Percentiles rank a stretch among this genome's conserved stretches.
Conservation (phyloP, 2,329 filamentous ascomycete species). For the Monilinia aucupariae region DNA sequence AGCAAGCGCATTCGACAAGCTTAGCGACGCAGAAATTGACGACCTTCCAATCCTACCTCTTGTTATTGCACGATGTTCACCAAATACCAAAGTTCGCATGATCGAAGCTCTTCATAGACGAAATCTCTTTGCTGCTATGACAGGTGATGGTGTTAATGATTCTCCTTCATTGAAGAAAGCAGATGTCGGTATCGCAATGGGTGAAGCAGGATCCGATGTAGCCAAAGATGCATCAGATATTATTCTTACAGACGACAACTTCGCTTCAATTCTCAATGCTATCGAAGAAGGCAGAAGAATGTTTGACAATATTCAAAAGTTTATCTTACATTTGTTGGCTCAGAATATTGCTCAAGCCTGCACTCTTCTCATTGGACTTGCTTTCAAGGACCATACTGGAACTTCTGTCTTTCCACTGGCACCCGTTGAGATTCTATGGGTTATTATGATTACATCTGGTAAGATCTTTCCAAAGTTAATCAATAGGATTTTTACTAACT, state of each 20-base stretch:
- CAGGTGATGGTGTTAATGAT: constrained; percentile 45
- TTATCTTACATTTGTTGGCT: constrained; percentile 53
- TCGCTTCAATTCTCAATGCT: constrained; percentile 65
- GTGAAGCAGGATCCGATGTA: constrained; percentile 56
- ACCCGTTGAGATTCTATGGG: constrained; percentile 85
- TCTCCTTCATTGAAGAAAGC: constrained; percentile 50
- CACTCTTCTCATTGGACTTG: constrained; percentile 73
- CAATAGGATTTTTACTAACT: background rate
- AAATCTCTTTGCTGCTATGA: constrained; percentile 50
- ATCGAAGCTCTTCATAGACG: constrained; percentile 65
- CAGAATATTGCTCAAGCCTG: constrained; percentile 82
- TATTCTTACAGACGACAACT: constrained; percentile 66
- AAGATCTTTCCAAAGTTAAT: background rate
- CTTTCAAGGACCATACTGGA: constrained; percentile 65
- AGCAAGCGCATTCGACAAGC: constrained; percentile 71
- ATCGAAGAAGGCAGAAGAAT: constrained; percentile 67
- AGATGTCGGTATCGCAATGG: constrained; percentile 61
- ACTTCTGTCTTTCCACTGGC: constrained; percentile 82
- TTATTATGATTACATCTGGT: constrained; percentile 87
- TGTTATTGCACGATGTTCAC: constrained; percentile 78
- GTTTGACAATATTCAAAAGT: constrained; percentile 75
- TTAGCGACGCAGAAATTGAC: constrained; percentile 72
- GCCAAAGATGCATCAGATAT: constrained; percentile 59
- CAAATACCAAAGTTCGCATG: constrained; percentile 85
- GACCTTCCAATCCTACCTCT: constrained; percentile 67